These are phyloP conservation scores for Beauveria australis DNA, from an alignment of 2,329 filamentous ascomycete species.

Conservation along the genomic window DNA sequence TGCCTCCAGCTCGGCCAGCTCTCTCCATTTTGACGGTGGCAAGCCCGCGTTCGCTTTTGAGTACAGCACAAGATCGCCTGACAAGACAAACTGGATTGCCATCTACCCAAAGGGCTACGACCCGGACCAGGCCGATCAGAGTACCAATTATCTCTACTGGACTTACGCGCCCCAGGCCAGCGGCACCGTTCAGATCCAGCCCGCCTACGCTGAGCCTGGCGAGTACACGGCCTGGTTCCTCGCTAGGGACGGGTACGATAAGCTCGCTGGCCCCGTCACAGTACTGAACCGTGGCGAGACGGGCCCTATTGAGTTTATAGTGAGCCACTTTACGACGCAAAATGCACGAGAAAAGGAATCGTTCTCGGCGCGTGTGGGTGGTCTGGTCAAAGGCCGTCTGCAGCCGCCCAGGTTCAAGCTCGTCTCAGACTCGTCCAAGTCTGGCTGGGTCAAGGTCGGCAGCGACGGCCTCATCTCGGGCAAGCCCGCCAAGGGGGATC, in stretches of 20 bases:
- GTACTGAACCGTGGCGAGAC: conserved; percentile 5
- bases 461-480: conserved; percentile 28
- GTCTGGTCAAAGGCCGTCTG: conserved; percentile 23
- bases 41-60: conserved; percentile 15
- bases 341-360: conserved; percentile 27
- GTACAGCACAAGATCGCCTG: conserved; percentile 15
- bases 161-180: conserved; percentile 14
- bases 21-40: neutral
- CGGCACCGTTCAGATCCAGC: conserved; percentile 14
- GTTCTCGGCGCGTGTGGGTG: conserved; percentile 24
- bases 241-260: neutral
- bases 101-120: conserved; percentile 16
- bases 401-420: conserved; percentile 20
- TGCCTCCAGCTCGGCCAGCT: neutral
- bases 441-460: conserved; percentile 26
- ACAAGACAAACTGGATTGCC: conserved; percentile 19
- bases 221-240: conserved; percentile 6
- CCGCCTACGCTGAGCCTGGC: neutral
- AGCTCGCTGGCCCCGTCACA: neutral
- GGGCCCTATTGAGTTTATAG: conserved; percentile 21
- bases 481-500: conserved; percentile 19
- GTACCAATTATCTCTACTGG: conserved; percentile 16
- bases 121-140: conserved; percentile 13
- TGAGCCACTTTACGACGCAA: conserved; percentile 22
- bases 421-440: conserved; percentile 16